A percentile compares a stretch with the other conserved stretches of the same genome.
phyloP scores from a whole-genome alignment of 1,284 basidiomycete species.

The Puccinia novopanici region DNA sequence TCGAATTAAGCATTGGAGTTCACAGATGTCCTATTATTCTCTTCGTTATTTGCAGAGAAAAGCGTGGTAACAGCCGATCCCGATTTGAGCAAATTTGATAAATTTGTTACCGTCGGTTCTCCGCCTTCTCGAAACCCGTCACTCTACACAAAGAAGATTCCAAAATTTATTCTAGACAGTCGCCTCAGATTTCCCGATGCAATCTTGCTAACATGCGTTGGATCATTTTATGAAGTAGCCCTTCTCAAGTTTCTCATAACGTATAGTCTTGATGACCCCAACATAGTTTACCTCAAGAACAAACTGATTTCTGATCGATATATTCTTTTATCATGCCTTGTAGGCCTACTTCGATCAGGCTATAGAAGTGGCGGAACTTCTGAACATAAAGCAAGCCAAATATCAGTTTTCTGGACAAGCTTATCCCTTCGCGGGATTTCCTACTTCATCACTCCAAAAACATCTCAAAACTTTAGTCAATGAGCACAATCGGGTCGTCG shows the following conservation, averaged over 20 bases:
- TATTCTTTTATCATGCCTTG: not conserved
- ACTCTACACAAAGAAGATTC: conserved; percentile 28
- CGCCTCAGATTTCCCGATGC: conserved; percentile 79
- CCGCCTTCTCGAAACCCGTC: conserved; percentile 45
- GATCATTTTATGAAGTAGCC: conserved; percentile 87
- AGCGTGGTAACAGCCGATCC: not conserved
- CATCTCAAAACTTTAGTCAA: conserved; percentile 82
- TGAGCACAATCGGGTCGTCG: conserved; percentile 77
- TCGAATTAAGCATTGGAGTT: not conserved
- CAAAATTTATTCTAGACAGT: conserved; percentile 66
- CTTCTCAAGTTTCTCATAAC: not conserved
- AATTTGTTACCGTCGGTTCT: conserved; percentile 37
- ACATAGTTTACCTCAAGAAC: not conserved
- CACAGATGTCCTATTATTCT: not conserved
- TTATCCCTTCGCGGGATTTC: conserved; percentile 80
- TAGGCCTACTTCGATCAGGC: conserved; percentile 95
- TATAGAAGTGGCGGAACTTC: conserved; percentile 70
- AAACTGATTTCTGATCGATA: conserved; percentile 7
- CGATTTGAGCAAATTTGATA: conserved; percentile 30
- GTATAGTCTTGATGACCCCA: not conserved
- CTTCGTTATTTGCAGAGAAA: not conserved
- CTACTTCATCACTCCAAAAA: conserved; percentile 78
- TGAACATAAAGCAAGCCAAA: conserved; percentile 77
- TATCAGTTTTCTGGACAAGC: conserved; percentile 67
- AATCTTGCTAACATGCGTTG: conserved; percentile 82